Evolutionary conservation across 129 eudicot species (phyloP), one percentile per base, ranked within the genome.

Genomic region (Deinandra increscens): DNA sequence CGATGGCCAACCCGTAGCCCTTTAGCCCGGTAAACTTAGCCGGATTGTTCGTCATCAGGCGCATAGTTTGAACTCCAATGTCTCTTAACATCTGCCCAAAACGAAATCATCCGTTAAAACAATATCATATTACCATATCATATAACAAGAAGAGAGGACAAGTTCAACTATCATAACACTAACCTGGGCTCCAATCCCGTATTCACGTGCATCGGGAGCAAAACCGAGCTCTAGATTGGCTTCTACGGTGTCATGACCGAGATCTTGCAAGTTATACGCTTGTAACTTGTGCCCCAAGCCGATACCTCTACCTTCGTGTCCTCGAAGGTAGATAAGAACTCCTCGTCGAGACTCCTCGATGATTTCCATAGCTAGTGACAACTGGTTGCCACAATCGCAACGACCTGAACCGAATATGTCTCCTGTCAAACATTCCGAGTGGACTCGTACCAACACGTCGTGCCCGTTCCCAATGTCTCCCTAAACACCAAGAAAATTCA

Each of bases 181-280:
- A n/a, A 91, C 97, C 91, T 91, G 97, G 14, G 97, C 97, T 4
- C 96, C 98, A 36, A 93, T 93, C 8, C 98, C 98, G 43, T 93
- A 93, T 60, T 93, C 98, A 10, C 96, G 92, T 0, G 96, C 82
- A 80, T 93, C 98, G 9, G 92, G 95, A 49, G 95, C 91, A 79
- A 92, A 84, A 56, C 98, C 96, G 33, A 89, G 96, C 72, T 92
- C 88, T 38, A 92, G 79, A 79, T 92, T 92, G 15, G 98, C 98
- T 74, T 92, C 95, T 4, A 89, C 98, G 0, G 98, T 92, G 65
- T 92, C 98, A 60, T 92, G 98, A 36, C 98, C 98, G 73, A 78
- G 81, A 75, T 92, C 98, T 64, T 92, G 98, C 78, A 91, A 77
- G 78, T 91, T 91, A 78, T 91, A 91, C 0, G 98, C 98, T 19